A percentile compares a stretch with the other conserved stretches of the same genome.
Evolutionary conservation across 2,329 filamentous ascomycete species (phyloP).

Genomic region (Claviceps sp.): DNA sequence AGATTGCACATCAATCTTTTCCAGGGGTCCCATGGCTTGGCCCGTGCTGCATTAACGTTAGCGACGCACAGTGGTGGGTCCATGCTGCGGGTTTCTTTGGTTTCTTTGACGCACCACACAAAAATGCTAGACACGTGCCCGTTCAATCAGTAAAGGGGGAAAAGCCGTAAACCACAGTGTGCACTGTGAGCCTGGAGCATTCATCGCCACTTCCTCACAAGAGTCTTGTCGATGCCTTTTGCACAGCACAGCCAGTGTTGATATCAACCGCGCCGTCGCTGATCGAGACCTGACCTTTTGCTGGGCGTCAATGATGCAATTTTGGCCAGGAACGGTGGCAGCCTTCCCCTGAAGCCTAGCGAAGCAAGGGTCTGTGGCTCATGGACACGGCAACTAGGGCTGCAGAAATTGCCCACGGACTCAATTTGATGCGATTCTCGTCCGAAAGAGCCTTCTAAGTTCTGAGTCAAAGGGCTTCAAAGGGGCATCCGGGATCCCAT

Average conservation of each 20-base stretch:
- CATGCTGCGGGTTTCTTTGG: conserved; percentile 11
- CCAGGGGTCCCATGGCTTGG: conserved; percentile 1
- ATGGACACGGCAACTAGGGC: conserved; percentile 2
- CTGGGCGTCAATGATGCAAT: neutral
- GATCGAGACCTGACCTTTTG: too few species aligned
- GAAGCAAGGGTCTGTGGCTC: conserved; percentile 1
- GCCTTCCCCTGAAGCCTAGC: neutral
- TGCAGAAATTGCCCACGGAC: conserved; percentile 4
- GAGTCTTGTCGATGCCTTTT: too few species aligned
- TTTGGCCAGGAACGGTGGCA: conserved; percentile 1
- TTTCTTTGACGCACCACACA: conserved; percentile 4
- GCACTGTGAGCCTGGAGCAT: too few species aligned
- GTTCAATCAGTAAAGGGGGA: too few species aligned
- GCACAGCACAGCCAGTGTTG: too few species aligned
- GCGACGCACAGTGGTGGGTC: conserved; percentile 12
- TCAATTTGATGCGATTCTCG: neutral
- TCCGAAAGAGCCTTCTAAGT: too few species aligned
- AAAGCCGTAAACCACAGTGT: too few species aligned
- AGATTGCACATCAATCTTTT: conserved; percentile 1
- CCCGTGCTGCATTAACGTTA: conserved; percentile 6
- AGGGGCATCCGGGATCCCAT: too few species aligned
- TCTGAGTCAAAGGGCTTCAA: too few species aligned
- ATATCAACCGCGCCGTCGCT: too few species aligned
- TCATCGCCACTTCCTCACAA: too few species aligned
- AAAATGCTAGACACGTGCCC: neutral